These are phyloP conservation scores for Polyplosphaeria fusca DNA, from an alignment of 495 filamentous ascomycete species.

Conservation along the genomic window DNA sequence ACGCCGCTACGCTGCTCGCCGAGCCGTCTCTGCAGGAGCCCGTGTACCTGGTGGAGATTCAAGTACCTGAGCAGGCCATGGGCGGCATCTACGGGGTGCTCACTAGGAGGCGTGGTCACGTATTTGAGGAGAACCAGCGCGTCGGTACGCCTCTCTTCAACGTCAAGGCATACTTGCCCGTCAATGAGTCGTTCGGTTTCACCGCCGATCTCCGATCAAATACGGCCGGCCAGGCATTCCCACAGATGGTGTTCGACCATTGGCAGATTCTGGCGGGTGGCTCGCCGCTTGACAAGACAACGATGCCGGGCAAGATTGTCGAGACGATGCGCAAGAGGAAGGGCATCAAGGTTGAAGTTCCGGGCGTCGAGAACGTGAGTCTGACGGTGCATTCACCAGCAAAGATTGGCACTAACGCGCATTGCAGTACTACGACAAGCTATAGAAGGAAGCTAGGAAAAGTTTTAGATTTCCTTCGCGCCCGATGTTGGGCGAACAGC, in stretches of 20 bases:
- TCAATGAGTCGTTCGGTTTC: conserved; percentile 99
- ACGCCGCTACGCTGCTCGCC: conserved; percentile 86
- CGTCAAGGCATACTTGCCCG: conserved; percentile 98
- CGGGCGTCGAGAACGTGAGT: conserved; percentile 91
- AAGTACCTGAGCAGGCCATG: conserved; percentile 98
- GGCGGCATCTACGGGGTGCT: conserved; percentile 99
- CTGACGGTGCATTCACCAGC: neutral
- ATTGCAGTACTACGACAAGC: conserved; percentile 95
- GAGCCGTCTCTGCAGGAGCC: conserved; percentile 90
- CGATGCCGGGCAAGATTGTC: conserved; percentile 83
- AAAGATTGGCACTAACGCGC: conserved; percentile 50
- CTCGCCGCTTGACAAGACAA: conserved; percentile 79
- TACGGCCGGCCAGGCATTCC: conserved; percentile 98
- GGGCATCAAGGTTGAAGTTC: conserved; percentile 94
- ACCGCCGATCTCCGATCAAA: conserved; percentile 89
- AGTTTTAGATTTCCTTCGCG: conserved; percentile 36
- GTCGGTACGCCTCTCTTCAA: conserved; percentile 98
- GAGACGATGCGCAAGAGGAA: conserved; percentile 94
- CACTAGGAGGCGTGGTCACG: conserved; percentile 95
- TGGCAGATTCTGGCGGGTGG: conserved; percentile 94
- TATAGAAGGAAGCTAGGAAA: conserved; percentile 56
- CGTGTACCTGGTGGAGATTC: conserved; percentile 98
- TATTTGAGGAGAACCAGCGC: conserved; percentile 97
- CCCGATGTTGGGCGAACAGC: conserved; percentile 18
- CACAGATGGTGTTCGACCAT: conserved; percentile 97